These are phyloP conservation scores for Rhodofomes roseus DNA, from an alignment of 1,284 basidiomycete genomes.

Conservation along the genomic window DNA sequence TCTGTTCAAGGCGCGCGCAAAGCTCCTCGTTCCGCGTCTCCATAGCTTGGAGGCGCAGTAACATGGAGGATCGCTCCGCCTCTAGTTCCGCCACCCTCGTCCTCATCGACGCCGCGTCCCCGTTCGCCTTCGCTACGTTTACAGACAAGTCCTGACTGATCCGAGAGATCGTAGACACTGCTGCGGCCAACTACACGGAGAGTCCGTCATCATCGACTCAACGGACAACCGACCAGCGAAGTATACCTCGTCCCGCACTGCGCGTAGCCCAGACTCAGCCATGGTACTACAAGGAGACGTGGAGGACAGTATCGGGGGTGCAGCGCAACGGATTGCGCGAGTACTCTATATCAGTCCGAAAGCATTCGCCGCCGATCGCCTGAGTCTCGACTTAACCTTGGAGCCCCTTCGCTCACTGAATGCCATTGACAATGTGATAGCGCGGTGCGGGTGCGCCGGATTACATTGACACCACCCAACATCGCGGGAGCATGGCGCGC, in stretches of 20 bases:
- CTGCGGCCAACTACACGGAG: conserved; percentile 14
- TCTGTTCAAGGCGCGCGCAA: conserved; percentile 10
- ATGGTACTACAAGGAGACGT: not conserved
- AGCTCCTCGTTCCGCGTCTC: conserved; percentile 19
- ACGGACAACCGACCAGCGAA: not conserved
- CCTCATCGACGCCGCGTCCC: conserved; percentile 4
- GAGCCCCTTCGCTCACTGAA: not conserved
- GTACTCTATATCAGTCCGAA: not conserved
- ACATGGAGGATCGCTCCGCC: conserved; percentile 10
- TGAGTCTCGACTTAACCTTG: not conserved
- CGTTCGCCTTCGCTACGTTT: conserved; percentile 4
- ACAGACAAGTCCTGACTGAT: conserved; percentile 15
- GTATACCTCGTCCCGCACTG: conserved; percentile 16
- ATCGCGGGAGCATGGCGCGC: conserved; percentile 1
- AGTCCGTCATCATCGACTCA: not conserved
- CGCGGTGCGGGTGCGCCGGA: not conserved
- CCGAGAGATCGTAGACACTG: conserved; percentile 10
- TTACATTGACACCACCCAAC: no score
- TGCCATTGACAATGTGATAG: not conserved
- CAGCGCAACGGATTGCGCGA: not conserved
- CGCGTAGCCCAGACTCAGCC: conserved; percentile 8
- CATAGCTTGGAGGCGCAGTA: conserved; percentile 10
- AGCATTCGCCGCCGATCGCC: not conserved
- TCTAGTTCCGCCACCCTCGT: conserved; percentile 17
- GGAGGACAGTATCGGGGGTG: no score